Conservation (phyloP, 345 rosid species). For the Carallia pectinifolia region DNA sequence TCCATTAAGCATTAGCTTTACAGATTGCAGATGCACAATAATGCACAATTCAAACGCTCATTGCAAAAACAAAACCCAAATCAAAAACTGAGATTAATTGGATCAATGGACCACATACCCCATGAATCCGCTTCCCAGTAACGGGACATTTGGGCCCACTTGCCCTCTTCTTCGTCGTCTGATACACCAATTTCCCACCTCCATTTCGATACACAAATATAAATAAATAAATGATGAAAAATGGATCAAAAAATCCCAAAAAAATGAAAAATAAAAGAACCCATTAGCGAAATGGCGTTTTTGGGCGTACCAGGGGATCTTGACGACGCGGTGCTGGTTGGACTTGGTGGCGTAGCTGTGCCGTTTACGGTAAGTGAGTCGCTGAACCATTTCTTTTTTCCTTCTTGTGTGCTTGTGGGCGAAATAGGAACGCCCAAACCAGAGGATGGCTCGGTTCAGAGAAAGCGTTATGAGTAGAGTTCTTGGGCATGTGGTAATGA, state of each 20-base stretch:
- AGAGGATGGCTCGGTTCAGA: no score
- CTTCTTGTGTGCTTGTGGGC: background rate
- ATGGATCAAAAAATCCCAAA: background rate
- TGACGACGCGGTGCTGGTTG: constrained; percentile 52
- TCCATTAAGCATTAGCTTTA: no score
- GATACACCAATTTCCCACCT: constrained; percentile 93
- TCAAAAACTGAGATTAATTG: background rate
- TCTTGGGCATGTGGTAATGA: no score
- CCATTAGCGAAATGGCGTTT: background rate
- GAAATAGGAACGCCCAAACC: no score
- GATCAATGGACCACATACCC: constrained; percentile 39
- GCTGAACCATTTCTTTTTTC: constrained; percentile 66
- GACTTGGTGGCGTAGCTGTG: constrained; percentile 96
- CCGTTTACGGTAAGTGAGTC: constrained; percentile 74
- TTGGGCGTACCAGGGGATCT: constrained; percentile 69
- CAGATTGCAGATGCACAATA: no score
- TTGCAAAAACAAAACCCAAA: background rate
- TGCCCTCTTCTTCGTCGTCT: constrained; percentile 79
- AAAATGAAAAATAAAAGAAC: background rate
- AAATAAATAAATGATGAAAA: background rate
- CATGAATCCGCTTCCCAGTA: constrained; percentile 90
- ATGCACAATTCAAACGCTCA: no score
- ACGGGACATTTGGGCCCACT: constrained; percentile 92
- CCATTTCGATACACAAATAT: background rate
- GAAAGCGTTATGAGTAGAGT: background rate